phyloP scores from a whole-genome alignment of 2,329 filamentous ascomycete genomes.

The Fusarium sp. region DNA sequence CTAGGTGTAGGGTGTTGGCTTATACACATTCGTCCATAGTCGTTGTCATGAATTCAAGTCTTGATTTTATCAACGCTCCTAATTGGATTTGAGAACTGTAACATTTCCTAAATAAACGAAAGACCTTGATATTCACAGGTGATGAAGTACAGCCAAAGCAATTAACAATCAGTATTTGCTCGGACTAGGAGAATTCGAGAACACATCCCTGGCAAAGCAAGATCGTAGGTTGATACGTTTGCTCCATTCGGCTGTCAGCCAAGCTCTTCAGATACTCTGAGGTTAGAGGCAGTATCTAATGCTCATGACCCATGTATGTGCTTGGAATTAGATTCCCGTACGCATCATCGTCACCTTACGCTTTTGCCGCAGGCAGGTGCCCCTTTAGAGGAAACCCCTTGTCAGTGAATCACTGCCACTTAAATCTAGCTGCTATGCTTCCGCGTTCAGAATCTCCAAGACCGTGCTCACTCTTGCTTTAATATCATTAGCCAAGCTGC shows the following conservation, averaged over 20 bases:
- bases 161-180: neutral
- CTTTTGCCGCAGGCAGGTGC: neutral
- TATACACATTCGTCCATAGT: neutral
- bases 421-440: neutral
- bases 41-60: slow-evolving; percentile 25
- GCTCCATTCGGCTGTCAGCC: neutral
- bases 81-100: neutral
- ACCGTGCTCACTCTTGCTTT: neutral
- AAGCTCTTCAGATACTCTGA: neutral
- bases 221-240: neutral
- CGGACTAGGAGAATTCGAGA: neutral
- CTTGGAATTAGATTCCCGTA: neutral
- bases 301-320: neutral
- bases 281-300: neutral
- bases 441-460: neutral
- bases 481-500: neutral
- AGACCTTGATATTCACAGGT: neutral
- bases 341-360: neutral
- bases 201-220: neutral
- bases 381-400: neutral
- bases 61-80: neutral
- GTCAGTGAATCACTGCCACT: slow-evolving; percentile 20
- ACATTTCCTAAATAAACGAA: neutral
- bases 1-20: neutral
- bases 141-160: neutral